Evolutionary conservation across 2,329 filamentous ascomycete genomes (phyloP).

Genomic region (Exophiala aquamarina): DNA sequence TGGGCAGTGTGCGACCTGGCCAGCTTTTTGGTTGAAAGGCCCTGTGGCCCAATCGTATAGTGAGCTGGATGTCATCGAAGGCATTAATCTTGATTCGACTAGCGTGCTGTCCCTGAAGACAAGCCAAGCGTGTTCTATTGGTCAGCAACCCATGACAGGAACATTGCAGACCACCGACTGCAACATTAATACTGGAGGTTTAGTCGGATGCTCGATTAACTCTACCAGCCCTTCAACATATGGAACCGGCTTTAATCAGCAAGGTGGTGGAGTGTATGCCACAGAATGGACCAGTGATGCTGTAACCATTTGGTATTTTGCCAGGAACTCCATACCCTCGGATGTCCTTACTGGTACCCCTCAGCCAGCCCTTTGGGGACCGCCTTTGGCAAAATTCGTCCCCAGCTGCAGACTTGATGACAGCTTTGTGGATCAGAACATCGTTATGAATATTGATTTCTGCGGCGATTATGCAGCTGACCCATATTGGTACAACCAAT

Average conservation of each 20-base stretch:
- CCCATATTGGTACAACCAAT: constrained; percentile 50
- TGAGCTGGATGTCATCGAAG: constrained; percentile 12
- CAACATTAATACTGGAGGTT: constrained; percentile 48
- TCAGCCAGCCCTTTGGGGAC: constrained; percentile 40
- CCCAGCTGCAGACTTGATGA: constrained; percentile 54
- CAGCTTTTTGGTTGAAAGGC: constrained; percentile 54
- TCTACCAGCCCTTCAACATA: constrained; percentile 51
- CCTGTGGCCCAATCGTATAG: constrained; percentile 4
- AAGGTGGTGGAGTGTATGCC: constrained; percentile 64
- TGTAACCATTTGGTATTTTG: constrained; percentile 73
- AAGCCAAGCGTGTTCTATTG: not conserved
- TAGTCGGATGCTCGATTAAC: constrained; percentile 60
- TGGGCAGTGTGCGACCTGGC: constrained; percentile 71
- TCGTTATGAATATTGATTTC: constrained; percentile 54
- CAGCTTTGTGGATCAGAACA: constrained; percentile 40
- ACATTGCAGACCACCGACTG: constrained; percentile 56
- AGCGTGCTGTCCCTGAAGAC: constrained; percentile 2
- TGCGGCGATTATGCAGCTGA: constrained; percentile 57
- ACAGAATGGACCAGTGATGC: constrained; percentile 70
- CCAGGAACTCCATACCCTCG: constrained; percentile 40
- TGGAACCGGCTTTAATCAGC: constrained; percentile 54
- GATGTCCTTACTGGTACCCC: constrained; percentile 45
- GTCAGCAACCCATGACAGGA: constrained; percentile 35
- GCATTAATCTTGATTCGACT: not conserved
- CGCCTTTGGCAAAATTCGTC: constrained; percentile 43